These are phyloP conservation scores for Verticillium zaregamsianum DNA, from an alignment of 2,329 filamentous ascomycete species.

Conservation along the genomic window DNA sequence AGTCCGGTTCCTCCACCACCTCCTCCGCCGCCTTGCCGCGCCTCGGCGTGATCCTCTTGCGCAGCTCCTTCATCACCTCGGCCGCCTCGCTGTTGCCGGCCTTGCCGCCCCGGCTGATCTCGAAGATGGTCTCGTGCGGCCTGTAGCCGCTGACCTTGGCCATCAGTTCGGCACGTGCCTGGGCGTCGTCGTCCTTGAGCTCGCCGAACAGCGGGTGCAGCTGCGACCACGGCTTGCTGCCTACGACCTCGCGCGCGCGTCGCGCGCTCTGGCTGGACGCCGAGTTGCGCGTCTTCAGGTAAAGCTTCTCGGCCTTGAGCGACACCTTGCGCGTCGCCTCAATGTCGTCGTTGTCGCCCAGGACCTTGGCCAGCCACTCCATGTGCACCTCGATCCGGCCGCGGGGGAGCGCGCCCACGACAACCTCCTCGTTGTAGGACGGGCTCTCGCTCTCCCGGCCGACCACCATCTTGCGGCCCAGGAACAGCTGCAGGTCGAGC, in stretches of 20 bases:
- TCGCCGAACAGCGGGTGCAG: slow-evolving; percentile 79
- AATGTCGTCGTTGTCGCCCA: slow-evolving; percentile 74
- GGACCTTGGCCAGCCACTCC: slow-evolving; percentile 78
- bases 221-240: slow-evolving; percentile 65
- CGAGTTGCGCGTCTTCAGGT: slow-evolving; percentile 82
- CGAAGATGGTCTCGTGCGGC: slow-evolving; percentile 93
- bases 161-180: slow-evolving; percentile 79
- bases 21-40: slow-evolving; percentile 35
- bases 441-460: slow-evolving; percentile 60
- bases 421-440: slow-evolving; percentile 78
- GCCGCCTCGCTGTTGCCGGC: slow-evolving; percentile 59
- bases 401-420: slow-evolving; percentile 72
- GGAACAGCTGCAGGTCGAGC: slow-evolving; percentile 88
- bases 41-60: slow-evolving; percentile 61
- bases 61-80: slow-evolving; percentile 70
- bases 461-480: slow-evolving; percentile 77
- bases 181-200: slow-evolving; percentile 60
- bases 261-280: slow-evolving; percentile 90
- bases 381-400: slow-evolving; percentile 69
- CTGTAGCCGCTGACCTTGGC: slow-evolving; percentile 84
- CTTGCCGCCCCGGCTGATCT: slow-evolving; percentile 74
- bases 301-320: slow-evolving; percentile 86
- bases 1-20: slow-evolving; percentile 19
- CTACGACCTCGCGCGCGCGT: slow-evolving; percentile 72
- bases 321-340: slow-evolving; percentile 67